Conservation (phyloP, 2,329 filamentous ascomycete species). For the Juglanconis juglandina region DNA sequence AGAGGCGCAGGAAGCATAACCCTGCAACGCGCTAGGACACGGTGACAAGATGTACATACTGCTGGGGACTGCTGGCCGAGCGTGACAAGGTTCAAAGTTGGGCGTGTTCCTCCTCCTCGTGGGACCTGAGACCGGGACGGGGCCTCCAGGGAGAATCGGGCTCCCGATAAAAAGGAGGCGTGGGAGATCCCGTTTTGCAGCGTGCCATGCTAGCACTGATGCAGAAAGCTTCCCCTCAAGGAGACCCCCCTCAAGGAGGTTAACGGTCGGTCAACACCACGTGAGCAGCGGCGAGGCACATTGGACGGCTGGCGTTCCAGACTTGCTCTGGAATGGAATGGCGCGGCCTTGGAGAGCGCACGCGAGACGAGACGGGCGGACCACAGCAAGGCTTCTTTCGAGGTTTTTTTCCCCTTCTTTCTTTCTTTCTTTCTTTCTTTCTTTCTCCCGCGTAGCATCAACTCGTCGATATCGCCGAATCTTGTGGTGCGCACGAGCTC, state of each 20-base stretch:
- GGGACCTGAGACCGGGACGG: constrained; percentile 3
- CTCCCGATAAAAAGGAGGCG: background rate
- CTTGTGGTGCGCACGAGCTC: too few relatives aligned
- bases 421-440: too few relatives aligned
- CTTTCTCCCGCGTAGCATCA: too few relatives aligned
- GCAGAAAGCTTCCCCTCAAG: background rate
- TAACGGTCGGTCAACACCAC: background rate
- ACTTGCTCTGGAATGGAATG: background rate
- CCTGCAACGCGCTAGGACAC: constrained; percentile 16
- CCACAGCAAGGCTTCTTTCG: background rate
- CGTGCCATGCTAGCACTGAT: background rate
- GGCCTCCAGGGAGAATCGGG: background rate
- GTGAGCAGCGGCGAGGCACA: background rate
- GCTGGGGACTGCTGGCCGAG: background rate
- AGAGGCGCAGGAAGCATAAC: constrained; percentile 16
- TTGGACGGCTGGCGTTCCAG: background rate
- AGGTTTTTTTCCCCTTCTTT: background rate
- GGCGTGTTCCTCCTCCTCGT: constrained; percentile 4
- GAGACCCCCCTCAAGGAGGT: background rate
- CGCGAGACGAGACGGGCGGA: background rate
- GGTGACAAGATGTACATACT: constrained; percentile 10
- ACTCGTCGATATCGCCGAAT: too few relatives aligned
- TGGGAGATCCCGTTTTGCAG: background rate
- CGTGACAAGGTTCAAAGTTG: background rate
- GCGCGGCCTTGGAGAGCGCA: background rate